Evolutionary conservation across 352 stramenopile species (phyloP).

Genomic region (Thalassiosira exigua): DNA sequence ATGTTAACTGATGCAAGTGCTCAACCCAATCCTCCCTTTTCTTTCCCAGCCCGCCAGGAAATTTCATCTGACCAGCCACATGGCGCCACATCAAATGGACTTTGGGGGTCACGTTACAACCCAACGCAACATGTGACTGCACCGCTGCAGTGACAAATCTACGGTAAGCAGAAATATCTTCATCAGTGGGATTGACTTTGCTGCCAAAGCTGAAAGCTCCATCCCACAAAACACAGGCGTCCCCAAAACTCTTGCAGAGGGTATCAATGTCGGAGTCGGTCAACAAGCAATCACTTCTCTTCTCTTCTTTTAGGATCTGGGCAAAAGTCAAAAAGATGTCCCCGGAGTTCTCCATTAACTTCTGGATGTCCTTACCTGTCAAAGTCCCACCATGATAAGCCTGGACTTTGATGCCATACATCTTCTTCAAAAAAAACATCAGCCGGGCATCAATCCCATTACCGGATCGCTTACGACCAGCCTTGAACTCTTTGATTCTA

Average conservation of each 20-base stretch:
- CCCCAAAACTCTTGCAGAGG: constrained; percentile 12
- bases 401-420: constrained; percentile 3
- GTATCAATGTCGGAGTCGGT: background rate
- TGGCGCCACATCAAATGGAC: constrained; percentile 47
- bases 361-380: constrained; percentile 16
- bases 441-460: constrained; percentile 7
- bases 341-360: constrained; percentile 13
- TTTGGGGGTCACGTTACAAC: constrained; percentile 36
- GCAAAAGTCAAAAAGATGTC: constrained; percentile 17
- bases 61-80: constrained; percentile 16
- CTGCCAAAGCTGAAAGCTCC: constrained; percentile 14
- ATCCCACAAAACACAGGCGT: constrained; percentile 11
- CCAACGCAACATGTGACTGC: constrained; percentile 3
- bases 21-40: constrained; percentile 43
- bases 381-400: constrained; percentile 20
- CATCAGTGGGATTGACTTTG: constrained; percentile 3
- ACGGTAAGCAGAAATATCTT: constrained; percentile 10
- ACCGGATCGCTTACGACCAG: background rate
- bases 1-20: constrained; percentile 12
- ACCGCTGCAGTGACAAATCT: constrained; percentile 16
- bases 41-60: constrained; percentile 28
- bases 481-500: constrained; percentile 7
- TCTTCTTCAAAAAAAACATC: constrained; percentile 8
- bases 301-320: background rate
- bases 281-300: constrained; percentile 1